phyloP scores from a whole-genome alignment of 768 basidiomycete species.

The Termitomyces sp. region DNA sequence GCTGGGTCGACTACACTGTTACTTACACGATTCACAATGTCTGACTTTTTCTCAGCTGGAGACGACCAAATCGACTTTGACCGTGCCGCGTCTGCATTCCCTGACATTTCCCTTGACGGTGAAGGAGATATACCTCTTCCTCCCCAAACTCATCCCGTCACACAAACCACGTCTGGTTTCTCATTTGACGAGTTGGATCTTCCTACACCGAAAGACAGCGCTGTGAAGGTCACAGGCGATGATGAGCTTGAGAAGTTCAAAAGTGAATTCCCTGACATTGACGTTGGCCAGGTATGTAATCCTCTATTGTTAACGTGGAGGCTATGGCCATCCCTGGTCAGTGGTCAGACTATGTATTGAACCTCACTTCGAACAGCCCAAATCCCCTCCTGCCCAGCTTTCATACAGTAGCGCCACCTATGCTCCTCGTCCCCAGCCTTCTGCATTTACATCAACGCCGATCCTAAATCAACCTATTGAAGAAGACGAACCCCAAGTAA shows the following conservation, averaged over 20 bases:
- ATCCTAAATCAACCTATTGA: conserved; percentile 61
- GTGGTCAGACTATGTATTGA: not conserved
- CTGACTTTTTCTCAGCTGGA: conserved; percentile 23
- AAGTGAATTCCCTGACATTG: conserved; percentile 79
- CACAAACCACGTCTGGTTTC: conserved; percentile 39
- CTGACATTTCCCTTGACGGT: conserved; percentile 77
- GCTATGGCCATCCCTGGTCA: not conserved
- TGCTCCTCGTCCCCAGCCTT: conserved; percentile 73
- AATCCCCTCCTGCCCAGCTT: conserved; percentile 26
- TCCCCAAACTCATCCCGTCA: conserved; percentile 23
- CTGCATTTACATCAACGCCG: conserved; percentile 65
- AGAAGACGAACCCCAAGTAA: conserved; percentile 83
- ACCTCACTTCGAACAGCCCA: conserved; percentile 15
- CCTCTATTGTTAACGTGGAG: not conserved
- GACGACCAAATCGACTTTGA: conserved; percentile 75
- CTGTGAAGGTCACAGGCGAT: conserved; percentile 78
- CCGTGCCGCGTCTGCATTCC: conserved; percentile 75
- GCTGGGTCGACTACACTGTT: not conserved
- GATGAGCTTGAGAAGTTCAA: conserved; percentile 85
- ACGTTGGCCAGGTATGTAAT: conserved; percentile 34
- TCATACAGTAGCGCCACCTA: conserved; percentile 50
- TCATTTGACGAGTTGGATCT: conserved; percentile 63
- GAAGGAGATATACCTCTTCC: conserved; percentile 44
- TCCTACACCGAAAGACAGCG: conserved; percentile 31
- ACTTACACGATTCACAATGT: conserved; percentile 17